A percentile compares a stretch with the other conserved stretches of the same genome.
Conservation (phyloP, 1,284 basidiomycete genomes). For the Earliella scabrosa region DNA sequence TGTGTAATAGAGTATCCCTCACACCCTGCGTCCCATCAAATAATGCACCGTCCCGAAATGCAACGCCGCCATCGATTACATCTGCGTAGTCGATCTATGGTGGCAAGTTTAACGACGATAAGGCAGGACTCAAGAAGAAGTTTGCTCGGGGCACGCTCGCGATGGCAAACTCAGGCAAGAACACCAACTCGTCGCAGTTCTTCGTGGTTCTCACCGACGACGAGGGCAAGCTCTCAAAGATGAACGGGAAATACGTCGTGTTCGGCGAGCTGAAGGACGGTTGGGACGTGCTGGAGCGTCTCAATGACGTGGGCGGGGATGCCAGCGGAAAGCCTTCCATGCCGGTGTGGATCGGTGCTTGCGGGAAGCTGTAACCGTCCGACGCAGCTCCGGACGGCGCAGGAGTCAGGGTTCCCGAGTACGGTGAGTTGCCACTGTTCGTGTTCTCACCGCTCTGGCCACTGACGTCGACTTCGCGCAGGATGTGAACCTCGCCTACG, state of each 20-base stretch:
- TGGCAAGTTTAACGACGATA: constrained; percentile 53
- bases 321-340: constrained; percentile 41
- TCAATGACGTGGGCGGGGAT: constrained; percentile 39
- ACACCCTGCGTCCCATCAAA: too few species aligned
- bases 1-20: too few species aligned
- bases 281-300: constrained; percentile 40
- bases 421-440: too few species aligned
- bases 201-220: constrained; percentile 51
- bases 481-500: too few species aligned
- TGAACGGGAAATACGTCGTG: constrained; percentile 52
- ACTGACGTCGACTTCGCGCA: too few species aligned
- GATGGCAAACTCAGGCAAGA: constrained; percentile 53
- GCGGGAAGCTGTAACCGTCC: constrained; percentile 35
- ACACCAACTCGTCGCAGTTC: constrained; percentile 53
- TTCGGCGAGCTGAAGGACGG: constrained; percentile 45
- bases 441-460: too few species aligned
- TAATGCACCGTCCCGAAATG: too few species aligned
- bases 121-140: constrained; percentile 46
- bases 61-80: not conserved
- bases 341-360: constrained; percentile 50
- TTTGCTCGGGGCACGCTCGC: constrained; percentile 47
- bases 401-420: too few species aligned
- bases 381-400: not conserved
- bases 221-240: constrained; percentile 42
- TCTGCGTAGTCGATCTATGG: constrained; percentile 48